Conservation (phyloP, 306 rosid species). For the Vigna mungo region DNA sequence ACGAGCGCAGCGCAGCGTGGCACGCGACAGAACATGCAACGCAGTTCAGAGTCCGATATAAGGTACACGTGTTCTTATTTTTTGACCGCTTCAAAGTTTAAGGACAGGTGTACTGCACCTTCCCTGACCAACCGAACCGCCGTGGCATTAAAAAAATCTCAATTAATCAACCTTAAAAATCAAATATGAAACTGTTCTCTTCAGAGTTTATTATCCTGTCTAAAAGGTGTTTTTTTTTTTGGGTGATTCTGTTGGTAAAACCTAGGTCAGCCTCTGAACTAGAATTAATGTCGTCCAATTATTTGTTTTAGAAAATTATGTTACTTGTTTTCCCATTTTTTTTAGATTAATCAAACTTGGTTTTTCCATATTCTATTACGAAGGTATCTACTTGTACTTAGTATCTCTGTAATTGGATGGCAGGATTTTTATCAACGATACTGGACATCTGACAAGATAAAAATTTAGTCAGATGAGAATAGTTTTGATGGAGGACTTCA, state of each 20-base stretch:
- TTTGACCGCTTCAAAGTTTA: background rate
- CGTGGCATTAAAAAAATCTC: background rate
- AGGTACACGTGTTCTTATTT: background rate
- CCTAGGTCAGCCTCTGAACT: background rate
- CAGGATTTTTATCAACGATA: slow-evolving; percentile 25
- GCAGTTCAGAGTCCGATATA: background rate
- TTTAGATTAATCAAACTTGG: background rate
- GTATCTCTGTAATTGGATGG: background rate
- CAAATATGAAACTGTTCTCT: slow-evolving; percentile 9
- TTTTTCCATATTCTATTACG: background rate
- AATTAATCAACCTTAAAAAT: slow-evolving; percentile 11
- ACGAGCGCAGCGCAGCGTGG: slow-evolving; percentile 28
- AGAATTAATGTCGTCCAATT: background rate
- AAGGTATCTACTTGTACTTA: no score
- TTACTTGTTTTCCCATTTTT: background rate
- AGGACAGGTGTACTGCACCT: background rate
- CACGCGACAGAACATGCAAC: slow-evolving; percentile 1
- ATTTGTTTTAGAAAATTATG: background rate
- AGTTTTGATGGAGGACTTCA: no score
- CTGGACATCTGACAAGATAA: slow-evolving; percentile 14
- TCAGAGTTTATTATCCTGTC: no score
- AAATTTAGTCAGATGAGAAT: background rate
- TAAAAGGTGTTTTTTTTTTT: no score
- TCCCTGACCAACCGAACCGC: background rate
- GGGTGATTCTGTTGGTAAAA: background rate